These are phyloP conservation scores for Choanephora cucurbitarum DNA, from an alignment of 371 early-diverging fungal species.

Conservation along the genomic window DNA sequence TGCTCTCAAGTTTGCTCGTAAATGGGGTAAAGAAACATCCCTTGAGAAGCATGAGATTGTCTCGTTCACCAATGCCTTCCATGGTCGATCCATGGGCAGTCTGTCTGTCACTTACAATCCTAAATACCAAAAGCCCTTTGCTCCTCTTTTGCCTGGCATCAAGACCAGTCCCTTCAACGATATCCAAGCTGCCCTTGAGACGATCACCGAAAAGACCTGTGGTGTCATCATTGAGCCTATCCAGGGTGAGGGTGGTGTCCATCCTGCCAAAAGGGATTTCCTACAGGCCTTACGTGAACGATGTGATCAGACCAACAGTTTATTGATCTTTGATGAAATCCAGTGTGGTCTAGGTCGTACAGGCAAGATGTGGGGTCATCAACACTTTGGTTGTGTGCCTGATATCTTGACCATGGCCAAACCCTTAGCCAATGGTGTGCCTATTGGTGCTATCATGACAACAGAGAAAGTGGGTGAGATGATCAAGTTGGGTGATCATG, in stretches of 20 bases:
- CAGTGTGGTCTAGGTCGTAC: conserved; percentile 97
- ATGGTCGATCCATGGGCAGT: conserved; percentile 94
- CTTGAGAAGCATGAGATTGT: conserved; percentile 64
- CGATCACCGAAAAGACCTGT: conserved; percentile 77
- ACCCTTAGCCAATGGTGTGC: conserved; percentile 94
- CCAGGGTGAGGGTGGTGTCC: conserved; percentile 96
- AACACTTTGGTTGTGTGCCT: conserved; percentile 73
- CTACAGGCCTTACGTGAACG: conserved; percentile 71
- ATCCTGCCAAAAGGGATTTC: conserved; percentile 69
- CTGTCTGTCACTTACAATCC: conserved; percentile 87
- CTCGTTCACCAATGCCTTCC: conserved; percentile 88
- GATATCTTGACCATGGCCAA: conserved; percentile 96
- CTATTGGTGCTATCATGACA: conserved; percentile 91
- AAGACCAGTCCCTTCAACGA: conserved; percentile 74
- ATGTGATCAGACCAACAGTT: conserved; percentile 80
- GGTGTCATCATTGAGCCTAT: conserved; percentile 95
- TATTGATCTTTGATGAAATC: conserved; percentile 95
- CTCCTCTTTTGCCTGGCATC: conserved; percentile 88
- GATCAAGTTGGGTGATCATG: conserved; percentile 90
- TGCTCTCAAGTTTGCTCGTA: conserved; percentile 93
- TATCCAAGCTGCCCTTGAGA: conserved; percentile 52
- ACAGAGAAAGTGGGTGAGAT: conserved; percentile 73
- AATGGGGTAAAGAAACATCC: conserved; percentile 71
- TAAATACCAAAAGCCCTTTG: conserved; percentile 92
- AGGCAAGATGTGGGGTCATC: conserved; percentile 89